Evolutionary conservation across 2,329 filamentous ascomycete genomes (phyloP).

Genomic region (Colletotrichum gloeosporioides): DNA sequence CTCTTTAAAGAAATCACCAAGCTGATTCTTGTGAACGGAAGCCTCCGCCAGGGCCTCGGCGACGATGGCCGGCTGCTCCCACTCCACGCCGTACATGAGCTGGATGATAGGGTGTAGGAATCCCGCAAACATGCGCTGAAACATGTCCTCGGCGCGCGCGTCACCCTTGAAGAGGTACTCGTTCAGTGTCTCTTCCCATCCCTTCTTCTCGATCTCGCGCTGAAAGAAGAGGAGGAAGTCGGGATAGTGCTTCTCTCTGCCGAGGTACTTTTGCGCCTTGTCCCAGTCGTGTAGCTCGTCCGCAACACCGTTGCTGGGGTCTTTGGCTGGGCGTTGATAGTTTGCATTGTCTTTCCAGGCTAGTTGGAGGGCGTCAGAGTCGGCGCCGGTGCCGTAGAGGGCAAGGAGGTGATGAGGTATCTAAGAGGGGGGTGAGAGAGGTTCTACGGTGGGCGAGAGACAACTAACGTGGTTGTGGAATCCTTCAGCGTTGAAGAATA

Average conservation of each 20-base stretch:
- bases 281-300: slow-evolving; percentile 61
- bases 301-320: slow-evolving; percentile 54
- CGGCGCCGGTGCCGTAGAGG: slow-evolving; percentile 77
- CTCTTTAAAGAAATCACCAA: slow-evolving; percentile 57
- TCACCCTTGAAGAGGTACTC: slow-evolving; percentile 74
- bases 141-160: slow-evolving; percentile 69
- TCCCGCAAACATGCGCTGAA: slow-evolving; percentile 71
- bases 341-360: slow-evolving; percentile 68
- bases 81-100: slow-evolving; percentile 84
- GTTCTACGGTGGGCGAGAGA: background rate
- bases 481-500: slow-evolving; percentile 77
- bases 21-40: slow-evolving; percentile 68
- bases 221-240: slow-evolving; percentile 82
- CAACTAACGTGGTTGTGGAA: slow-evolving; percentile 81
- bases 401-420: slow-evolving; percentile 78
- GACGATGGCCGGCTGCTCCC: slow-evolving; percentile 79
- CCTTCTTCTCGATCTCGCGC: slow-evolving; percentile 69
- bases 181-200: slow-evolving; percentile 64
- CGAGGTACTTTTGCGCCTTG: slow-evolving; percentile 64
- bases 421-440: slow-evolving; percentile 31
- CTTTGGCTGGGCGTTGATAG: slow-evolving; percentile 67
- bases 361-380: slow-evolving; percentile 60
- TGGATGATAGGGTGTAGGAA: slow-evolving; percentile 85
- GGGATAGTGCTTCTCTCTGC: slow-evolving; percentile 67
- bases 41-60: slow-evolving; percentile 82